phyloP scores from a whole-genome alignment of 176 grass and related monocot genomes.

The Oropetium thomaeum region DNA sequence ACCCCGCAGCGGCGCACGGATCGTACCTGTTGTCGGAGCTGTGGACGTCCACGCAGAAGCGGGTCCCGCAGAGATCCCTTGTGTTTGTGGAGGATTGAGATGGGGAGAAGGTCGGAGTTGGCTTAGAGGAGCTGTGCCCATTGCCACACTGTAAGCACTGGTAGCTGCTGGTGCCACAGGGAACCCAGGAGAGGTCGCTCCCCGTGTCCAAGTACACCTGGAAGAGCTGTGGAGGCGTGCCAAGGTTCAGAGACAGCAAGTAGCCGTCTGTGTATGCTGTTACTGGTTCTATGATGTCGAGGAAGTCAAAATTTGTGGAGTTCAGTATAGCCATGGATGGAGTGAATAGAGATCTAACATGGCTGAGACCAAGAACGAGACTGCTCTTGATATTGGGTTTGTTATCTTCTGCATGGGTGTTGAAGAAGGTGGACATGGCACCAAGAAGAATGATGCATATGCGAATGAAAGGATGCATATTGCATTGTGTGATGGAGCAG shows the following conservation, averaged over 20 bases:
- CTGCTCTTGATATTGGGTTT: conserved; percentile 3
- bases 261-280: conserved; percentile 45
- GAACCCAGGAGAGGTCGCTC: conserved; percentile 57
- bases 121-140: neutral
- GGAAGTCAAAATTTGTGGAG: conserved; percentile 26
- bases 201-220: conserved; percentile 56
- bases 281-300: conserved; percentile 49
- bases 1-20: conserved; percentile 34
- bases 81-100: conserved; percentile 21
- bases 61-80: conserved; percentile 23
- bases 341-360: conserved; percentile 37
- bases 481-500: neutral
- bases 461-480: conserved; percentile 28
- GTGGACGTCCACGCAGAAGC: conserved; percentile 41
- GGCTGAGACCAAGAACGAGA: conserved; percentile 42
- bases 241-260: conserved; percentile 47
- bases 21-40: conserved; percentile 51
- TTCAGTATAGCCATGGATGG: conserved; percentile 18
- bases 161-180: conserved; percentile 43
- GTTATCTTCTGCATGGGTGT: neutral
- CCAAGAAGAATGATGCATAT: neutral
- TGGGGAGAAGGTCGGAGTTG: conserved; percentile 25
- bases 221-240: conserved; percentile 44
- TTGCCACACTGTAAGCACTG: conserved; percentile 36
- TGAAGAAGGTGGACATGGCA: conserved; percentile 1